Percentiles rank a stretch among this genome's conserved stretches.
Evolutionary conservation across 2,329 filamentous ascomycete genomes (phyloP).

Genomic region (Neurospora crassa): DNA sequence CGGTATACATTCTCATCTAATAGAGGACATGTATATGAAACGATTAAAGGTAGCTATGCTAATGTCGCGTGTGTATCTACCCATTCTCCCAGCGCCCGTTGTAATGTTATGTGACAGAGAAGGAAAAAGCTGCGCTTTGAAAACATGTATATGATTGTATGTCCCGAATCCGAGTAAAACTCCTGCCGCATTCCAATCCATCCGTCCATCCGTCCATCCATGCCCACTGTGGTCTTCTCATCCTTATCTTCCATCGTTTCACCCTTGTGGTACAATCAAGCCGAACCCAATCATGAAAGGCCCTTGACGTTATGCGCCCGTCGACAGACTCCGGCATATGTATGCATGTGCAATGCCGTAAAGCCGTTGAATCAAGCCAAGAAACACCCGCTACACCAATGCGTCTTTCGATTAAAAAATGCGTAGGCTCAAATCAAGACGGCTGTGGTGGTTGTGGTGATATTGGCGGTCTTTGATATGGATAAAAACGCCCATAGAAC

Average conservation of each 20-base stretch:
- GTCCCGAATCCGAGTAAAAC: not conserved
- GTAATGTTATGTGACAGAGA: not conserved
- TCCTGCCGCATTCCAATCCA: not conserved
- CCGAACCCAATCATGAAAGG: not conserved
- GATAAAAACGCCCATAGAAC: not conserved
- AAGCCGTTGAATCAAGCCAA: not conserved
- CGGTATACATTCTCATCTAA: not conserved
- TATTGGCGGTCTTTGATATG: not conserved
- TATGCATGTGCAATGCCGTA: not conserved
- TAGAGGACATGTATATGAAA: not conserved
- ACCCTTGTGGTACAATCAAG: not conserved
- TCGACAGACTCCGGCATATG: not conserved
- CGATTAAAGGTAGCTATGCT: not conserved
- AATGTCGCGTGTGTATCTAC: not conserved
- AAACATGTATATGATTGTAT: not conserved
- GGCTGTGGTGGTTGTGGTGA: not conserved
- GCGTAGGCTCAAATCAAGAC: not conserved
- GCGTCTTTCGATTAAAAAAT: not conserved
- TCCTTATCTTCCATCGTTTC: not conserved
- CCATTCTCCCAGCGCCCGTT: not conserved
- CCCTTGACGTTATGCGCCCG: not conserved
- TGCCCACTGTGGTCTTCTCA: not conserved
- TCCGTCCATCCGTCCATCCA: not conserved
- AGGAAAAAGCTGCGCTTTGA: not conserved
- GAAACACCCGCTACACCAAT: not conserved